These are phyloP conservation scores for Monosporascus ibericus DNA, from an alignment of 2,329 filamentous ascomycete species.

Conservation along the genomic window DNA sequence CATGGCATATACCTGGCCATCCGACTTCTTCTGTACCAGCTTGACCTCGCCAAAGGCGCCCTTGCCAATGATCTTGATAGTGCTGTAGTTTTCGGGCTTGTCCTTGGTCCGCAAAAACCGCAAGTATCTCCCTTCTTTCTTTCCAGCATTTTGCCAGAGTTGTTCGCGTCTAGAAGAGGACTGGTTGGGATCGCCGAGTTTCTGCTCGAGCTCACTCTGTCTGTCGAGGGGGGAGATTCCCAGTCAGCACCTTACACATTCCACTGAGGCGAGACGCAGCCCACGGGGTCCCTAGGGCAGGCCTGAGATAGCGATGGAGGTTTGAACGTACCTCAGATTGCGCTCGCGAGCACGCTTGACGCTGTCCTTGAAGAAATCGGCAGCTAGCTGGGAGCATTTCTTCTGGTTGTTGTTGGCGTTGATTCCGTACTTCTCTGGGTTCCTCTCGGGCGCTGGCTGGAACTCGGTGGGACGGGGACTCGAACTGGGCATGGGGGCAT, in stretches of 20 bases:
- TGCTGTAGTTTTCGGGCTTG: conserved; percentile 88
- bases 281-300: background rate
- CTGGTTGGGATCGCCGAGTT: conserved; percentile 71
- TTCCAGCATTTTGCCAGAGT: conserved; percentile 77
- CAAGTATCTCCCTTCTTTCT: conserved; percentile 86
- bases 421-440: conserved; percentile 69
- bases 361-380: conserved; percentile 97
- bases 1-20: conserved; percentile 95
- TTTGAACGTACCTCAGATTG: conserved; percentile 70
- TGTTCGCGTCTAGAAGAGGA: conserved; percentile 72
- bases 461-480: conserved; percentile 61
- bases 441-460: conserved; percentile 73
- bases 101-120: conserved; percentile 92
- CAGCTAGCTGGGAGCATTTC: conserved; percentile 64
- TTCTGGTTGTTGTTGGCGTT: conserved; percentile 65
- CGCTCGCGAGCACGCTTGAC: conserved; percentile 92
- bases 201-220: conserved; percentile 85
- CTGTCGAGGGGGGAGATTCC: conserved; percentile 37
- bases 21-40: conserved; percentile 90
- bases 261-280: background rate
- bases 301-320: too few species aligned
- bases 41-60: conserved; percentile 98
- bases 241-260: conserved; percentile 10
- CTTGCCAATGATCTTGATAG: conserved; percentile 97
- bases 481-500: conserved; percentile 59